These are phyloP conservation scores for Eugenia klotzschiana DNA, from an alignment of 441 rosid species.

Conservation along the genomic window DNA sequence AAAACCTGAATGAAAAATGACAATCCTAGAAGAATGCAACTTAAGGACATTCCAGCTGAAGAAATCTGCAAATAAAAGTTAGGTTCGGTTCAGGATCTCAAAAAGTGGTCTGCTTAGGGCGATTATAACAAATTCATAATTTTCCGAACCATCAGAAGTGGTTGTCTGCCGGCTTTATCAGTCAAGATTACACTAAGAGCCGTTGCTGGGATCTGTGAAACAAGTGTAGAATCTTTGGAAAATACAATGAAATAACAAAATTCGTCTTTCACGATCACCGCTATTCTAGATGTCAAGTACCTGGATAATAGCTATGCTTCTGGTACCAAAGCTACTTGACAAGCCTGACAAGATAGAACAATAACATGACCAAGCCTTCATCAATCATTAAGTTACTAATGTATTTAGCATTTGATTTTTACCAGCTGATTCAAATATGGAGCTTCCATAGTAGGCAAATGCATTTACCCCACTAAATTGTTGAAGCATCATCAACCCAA, in stretches of 20 bases:
- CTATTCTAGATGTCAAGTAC: conserved; percentile 1
- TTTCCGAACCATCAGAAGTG: conserved; percentile 33
- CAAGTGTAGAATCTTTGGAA: not conserved
- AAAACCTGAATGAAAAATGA: conserved; percentile 33
- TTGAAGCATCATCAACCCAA: conserved; percentile 44
- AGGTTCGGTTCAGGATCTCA: too few species aligned
- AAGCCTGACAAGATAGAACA: conserved; percentile 12
- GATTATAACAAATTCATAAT: not conserved
- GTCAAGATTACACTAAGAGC: conserved; percentile 20
- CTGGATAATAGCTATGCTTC: conserved; percentile 17
- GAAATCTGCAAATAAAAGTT: conserved; percentile 22
- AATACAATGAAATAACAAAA: not conserved
- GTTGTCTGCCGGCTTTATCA: conserved; percentile 42
- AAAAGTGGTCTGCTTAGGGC: not conserved
- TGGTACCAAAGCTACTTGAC: conserved; percentile 26
- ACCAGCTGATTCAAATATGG: not conserved
- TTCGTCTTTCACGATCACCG: not conserved
- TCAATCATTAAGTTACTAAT: not conserved
- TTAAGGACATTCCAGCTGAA: conserved; percentile 22
- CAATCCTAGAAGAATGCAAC: conserved; percentile 19
- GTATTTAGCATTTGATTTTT: not conserved
- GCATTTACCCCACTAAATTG: conserved; percentile 36
- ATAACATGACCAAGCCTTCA: not conserved
- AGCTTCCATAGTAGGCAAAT: conserved; percentile 27
- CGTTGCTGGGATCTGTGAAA: conserved; percentile 30